These are phyloP conservation scores for Aspergillus caelatus DNA, from an alignment of 2,329 filamentous ascomycete genomes.

Conservation along the genomic window DNA sequence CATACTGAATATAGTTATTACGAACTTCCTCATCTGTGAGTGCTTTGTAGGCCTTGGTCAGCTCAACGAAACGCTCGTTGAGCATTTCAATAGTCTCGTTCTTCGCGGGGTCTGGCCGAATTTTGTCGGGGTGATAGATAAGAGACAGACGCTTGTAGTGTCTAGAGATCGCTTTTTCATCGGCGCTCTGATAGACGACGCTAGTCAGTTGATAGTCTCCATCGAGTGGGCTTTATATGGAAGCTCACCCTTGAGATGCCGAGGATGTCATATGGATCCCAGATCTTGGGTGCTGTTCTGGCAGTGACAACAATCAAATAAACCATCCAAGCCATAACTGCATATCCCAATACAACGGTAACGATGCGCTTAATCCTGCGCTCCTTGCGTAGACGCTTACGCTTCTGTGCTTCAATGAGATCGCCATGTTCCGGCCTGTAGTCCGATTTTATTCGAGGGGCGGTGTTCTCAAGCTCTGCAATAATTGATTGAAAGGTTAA, in stretches of 20 bases:
- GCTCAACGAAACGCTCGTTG: slow-evolving; percentile 87
- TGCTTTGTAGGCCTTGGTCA: slow-evolving; percentile 97
- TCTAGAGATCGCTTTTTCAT: slow-evolving; percentile 88
- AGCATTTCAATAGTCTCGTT: slow-evolving; percentile 86
- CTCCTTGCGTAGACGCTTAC: slow-evolving; percentile 86
- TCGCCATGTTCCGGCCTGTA: slow-evolving; percentile 82
- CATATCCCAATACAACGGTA: slow-evolving; percentile 76
- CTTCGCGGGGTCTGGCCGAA: slow-evolving; percentile 76
- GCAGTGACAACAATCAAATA: slow-evolving; percentile 86
- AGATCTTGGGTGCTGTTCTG: slow-evolving; percentile 72
- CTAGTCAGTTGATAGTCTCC: background rate
- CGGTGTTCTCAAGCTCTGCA: slow-evolving; percentile 73
- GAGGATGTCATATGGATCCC: slow-evolving; percentile 96
- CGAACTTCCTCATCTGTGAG: slow-evolving; percentile 96
- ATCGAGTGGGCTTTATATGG: background rate
- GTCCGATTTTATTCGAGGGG: slow-evolving; percentile 77
- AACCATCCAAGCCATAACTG: slow-evolving; percentile 82
- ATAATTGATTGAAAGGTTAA: slow-evolving; percentile 12
- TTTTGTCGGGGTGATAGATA: slow-evolving; percentile 91
- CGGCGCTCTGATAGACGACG: slow-evolving; percentile 61
- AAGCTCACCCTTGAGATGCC: slow-evolving; percentile 74
- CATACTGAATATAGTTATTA: slow-evolving; percentile 95
- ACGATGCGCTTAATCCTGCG: slow-evolving; percentile 82
- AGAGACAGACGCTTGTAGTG: slow-evolving; percentile 86
- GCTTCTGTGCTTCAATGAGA: slow-evolving; percentile 78